These are phyloP conservation scores for Pseudogymnoascus sp. DNA, from an alignment of 2,329 filamentous ascomycete genomes.

Conservation along the genomic window DNA sequence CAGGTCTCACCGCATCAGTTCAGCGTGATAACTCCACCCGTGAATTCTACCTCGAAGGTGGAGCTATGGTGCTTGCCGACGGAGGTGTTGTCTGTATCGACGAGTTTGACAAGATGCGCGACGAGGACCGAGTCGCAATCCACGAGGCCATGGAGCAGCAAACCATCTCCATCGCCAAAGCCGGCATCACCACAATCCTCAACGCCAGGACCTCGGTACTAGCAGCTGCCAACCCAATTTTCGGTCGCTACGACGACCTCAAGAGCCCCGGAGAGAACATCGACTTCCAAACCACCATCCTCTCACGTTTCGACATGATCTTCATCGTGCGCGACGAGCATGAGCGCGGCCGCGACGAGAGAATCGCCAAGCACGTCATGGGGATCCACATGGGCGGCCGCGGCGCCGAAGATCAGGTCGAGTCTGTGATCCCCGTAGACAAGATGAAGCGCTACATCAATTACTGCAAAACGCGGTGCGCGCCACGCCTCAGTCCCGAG, in stretches of 20 bases:
- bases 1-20: slow-evolving; percentile 93
- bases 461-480: slow-evolving; percentile 94
- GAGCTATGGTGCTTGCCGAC: slow-evolving; percentile 96
- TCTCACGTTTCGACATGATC: slow-evolving; percentile 99
- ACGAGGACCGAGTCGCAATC: slow-evolving; percentile 94
- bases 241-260: slow-evolving; percentile 95
- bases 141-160: slow-evolving; percentile 99
- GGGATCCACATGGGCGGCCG: slow-evolving; percentile 89
- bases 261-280: slow-evolving; percentile 98
- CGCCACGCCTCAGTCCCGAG: slow-evolving; percentile 79
- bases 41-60: slow-evolving; percentile 96
- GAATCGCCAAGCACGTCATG: slow-evolving; percentile 95
- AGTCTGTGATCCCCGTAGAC: slow-evolving; percentile 85
- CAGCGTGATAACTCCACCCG: slow-evolving; percentile 85
- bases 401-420: slow-evolving; percentile 69
- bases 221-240: slow-evolving; percentile 93
- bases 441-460: slow-evolving; percentile 97
- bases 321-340: slow-evolving; percentile 98
- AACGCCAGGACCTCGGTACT: slow-evolving; percentile 93
- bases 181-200: slow-evolving; percentile 94
- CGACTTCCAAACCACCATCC: slow-evolving; percentile 95
- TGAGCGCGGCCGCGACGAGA: slow-evolving; percentile 79
- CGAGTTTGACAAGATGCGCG: slow-evolving; percentile 99
- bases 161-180: slow-evolving; percentile 97
- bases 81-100: slow-evolving; percentile 97